Base-by-base conservation (phyloP, 1,284 basidiomycete genomes). In the Puccinia coronata region DNA sequence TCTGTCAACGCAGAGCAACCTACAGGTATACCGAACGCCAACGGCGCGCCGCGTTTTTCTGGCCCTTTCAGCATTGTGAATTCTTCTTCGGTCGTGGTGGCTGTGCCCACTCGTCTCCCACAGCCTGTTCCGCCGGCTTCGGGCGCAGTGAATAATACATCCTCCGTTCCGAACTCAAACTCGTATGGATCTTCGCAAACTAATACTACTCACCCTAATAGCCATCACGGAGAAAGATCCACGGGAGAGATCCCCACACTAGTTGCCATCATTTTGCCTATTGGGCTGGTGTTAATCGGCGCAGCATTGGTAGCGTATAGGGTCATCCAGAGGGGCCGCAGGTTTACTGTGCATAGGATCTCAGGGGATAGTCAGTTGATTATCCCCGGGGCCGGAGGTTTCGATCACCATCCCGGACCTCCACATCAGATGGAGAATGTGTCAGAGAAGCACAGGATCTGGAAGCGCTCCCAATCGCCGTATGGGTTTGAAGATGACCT, bases 71-170 rank as follows among this genome's bases (percentile, higher is more conserved):
- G 18, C 31, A 49, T 72, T 0, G 23, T 34, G 2, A 72, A 72
- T 55, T 72, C 70, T 34, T 72, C 70, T 34, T 72, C 70, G 12
- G 14, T 53, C 20, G 70, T 72, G 28, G 49, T 72, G 34, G 25
- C 70, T 36, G 51, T 72, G 31, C 51, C 70, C 6, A 51, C 25
- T 9, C 51, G 25, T 49, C 23, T 39, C 0, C 49, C 67, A 28
- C 39, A 49, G 11, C n/a, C n/a, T n/a, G n/a, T n/a, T n/a, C n/a
- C n/a, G n/a, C n/a, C n/a, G n/a, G n/a, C n/a, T n/a, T n/a, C n/a
- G n/a, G n/a, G n/a, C n/a, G n/a, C n/a, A n/a, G n/a, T n/a, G n/a
- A n/a, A n/a, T n/a, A n/a, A n/a, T n/a, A n/a, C n/a, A n/a, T n/a
- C n/a, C n/a, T n/a, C n/a, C n/a, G n/a, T n/a, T n/a, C n/a, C n/a